A percentile compares a stretch with the other conserved stretches of the same genome.
These are phyloP conservation scores for Trypanosoma conorhini DNA, from an alignment of 208 protist species.

Conservation along the genomic window DNA sequence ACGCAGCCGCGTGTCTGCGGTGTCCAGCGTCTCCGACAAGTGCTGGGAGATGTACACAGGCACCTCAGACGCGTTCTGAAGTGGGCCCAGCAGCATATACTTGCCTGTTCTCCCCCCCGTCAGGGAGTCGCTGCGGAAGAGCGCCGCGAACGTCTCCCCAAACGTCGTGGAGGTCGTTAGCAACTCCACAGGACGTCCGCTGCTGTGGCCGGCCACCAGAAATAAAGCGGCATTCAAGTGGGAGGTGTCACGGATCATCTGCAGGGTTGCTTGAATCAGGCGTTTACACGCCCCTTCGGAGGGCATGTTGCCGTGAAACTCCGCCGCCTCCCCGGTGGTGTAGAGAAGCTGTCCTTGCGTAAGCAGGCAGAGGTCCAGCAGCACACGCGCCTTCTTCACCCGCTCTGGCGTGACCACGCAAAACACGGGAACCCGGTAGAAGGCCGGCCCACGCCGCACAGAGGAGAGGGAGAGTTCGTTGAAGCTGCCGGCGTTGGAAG, in stretches of 20 bases:
- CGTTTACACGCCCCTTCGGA: background rate
- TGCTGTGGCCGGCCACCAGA: background rate
- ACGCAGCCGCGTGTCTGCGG: background rate
- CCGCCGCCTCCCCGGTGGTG: background rate
- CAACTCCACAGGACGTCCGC: background rate
- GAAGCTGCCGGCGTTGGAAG: background rate
- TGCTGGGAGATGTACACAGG: slow-evolving; percentile 11
- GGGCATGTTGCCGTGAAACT: background rate
- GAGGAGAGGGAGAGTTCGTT: slow-evolving; percentile 5
- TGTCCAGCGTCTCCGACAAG: background rate
- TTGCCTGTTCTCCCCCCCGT: background rate
- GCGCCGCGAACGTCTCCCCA: background rate
- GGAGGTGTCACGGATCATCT: slow-evolving; percentile 11
- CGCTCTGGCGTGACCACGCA: slow-evolving; percentile 9
- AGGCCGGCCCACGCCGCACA: background rate
- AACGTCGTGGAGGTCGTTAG: slow-evolving; percentile 3
- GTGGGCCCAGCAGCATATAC: slow-evolving; percentile 8
- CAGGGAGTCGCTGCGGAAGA: background rate
- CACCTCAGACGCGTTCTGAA: background rate
- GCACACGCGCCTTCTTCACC: background rate
- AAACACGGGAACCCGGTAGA: slow-evolving; percentile 22
- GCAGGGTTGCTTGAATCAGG: slow-evolving; percentile 1
- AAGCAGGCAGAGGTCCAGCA: slow-evolving; percentile 12
- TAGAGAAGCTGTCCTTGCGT: slow-evolving; percentile 13
- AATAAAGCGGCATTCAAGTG: slow-evolving; percentile 16